These are phyloP conservation scores for Podila horticola DNA, from an alignment of 192 early-diverging fungal species.

Conservation along the genomic window DNA sequence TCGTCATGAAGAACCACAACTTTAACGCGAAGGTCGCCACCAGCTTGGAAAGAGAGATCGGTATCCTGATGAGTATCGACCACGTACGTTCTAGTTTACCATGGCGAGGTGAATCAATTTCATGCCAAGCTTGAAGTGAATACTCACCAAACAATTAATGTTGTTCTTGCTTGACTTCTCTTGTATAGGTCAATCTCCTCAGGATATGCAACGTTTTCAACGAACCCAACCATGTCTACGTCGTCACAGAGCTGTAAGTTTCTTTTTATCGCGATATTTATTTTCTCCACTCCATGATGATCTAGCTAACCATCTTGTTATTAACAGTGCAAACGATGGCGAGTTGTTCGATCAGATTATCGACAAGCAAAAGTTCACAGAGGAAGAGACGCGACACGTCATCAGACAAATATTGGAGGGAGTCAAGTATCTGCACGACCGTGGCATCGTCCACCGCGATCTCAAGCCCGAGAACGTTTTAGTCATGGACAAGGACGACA, in stretches of 20 bases:
- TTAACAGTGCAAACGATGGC: constrained; percentile 77
- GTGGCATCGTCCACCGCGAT: constrained; percentile 93
- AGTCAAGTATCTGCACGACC: constrained; percentile 84
- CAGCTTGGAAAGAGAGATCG: constrained; percentile 71
- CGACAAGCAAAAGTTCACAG: constrained; percentile 74
- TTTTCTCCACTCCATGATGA: not conserved
- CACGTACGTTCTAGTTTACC: constrained; percentile 54
- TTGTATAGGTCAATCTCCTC: constrained; percentile 25
- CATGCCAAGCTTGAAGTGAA: not conserved
- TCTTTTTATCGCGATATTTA: not conserved
- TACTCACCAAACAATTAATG: constrained; percentile 37
- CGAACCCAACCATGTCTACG: constrained; percentile 18
- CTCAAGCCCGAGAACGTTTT: constrained; percentile 88
- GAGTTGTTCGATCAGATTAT: constrained; percentile 96
- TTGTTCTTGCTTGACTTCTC: constrained; percentile 33
- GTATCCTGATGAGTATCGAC: constrained; percentile 71
- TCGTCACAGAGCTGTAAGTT: constrained; percentile 52
- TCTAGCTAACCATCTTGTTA: not conserved
- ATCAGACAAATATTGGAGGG: constrained; percentile 84
- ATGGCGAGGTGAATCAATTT: not conserved
- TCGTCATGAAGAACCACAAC: constrained; percentile 75
- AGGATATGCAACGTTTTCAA: constrained; percentile 38
- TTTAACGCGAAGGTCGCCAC: constrained; percentile 75
- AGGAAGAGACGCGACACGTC: constrained; percentile 81
- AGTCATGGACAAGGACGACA: constrained; percentile 57